These are phyloP conservation scores for Mortierella sp. DNA, from an alignment of 371 early-diverging fungal species.

Conservation along the genomic window DNA sequence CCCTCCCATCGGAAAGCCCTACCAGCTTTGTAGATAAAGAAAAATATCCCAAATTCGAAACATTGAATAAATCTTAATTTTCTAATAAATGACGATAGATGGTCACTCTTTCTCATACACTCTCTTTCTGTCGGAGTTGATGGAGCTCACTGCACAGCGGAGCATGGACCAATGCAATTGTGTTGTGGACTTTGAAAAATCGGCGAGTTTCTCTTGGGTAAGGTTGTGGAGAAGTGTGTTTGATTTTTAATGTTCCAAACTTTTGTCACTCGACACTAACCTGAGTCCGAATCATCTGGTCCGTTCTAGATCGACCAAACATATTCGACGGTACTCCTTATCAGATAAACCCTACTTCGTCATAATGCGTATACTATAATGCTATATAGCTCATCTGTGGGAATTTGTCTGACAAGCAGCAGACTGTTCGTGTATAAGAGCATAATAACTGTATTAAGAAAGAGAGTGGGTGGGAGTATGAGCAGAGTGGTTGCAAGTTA, in stretches of 20 bases:
- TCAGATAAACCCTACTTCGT: too few relatives aligned
- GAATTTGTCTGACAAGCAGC: too few relatives aligned
- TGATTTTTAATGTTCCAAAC: neutral
- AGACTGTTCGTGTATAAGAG: too few relatives aligned
- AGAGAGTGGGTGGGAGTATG: too few relatives aligned
- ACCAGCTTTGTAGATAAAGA: neutral
- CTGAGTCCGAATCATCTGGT: too few relatives aligned
- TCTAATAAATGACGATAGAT: neutral
- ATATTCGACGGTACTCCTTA: too few relatives aligned
- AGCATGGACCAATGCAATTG: neutral
- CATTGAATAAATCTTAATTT: neutral
- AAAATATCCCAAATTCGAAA: neutral
- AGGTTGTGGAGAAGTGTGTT: neutral
- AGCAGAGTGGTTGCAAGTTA: too few relatives aligned
- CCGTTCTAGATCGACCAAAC: too few relatives aligned
- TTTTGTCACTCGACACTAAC: too few relatives aligned
- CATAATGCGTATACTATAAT: too few relatives aligned
- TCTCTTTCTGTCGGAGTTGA: neutral
- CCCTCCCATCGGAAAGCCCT: neutral
- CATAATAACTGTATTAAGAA: too few relatives aligned
- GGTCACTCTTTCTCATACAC: neutral
- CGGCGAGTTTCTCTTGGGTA: neutral
- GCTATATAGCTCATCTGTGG: too few relatives aligned
- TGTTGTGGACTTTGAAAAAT: slow-evolving; percentile 5
- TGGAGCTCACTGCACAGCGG: slow-evolving; percentile 4